A percentile compares a stretch with the other conserved stretches of the same genome.
phyloP scores from a whole-genome alignment of 2,329 filamentous ascomycete genomes.

The Rasamsonia emersonii region DNA sequence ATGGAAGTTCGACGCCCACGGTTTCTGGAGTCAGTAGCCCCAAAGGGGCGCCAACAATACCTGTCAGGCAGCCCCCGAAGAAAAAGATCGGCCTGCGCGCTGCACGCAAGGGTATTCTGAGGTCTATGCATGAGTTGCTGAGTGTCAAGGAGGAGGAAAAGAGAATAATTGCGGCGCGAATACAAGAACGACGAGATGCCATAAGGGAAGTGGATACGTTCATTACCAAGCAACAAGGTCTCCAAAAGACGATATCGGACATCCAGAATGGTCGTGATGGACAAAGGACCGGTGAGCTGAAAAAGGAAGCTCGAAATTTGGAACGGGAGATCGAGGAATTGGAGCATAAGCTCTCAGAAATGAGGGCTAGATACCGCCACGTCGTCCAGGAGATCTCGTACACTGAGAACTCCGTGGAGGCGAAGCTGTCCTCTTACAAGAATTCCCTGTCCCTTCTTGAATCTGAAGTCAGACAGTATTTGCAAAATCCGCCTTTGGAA shows the following conservation, averaged over 20 bases:
- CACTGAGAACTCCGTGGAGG: slow-evolving; percentile 49
- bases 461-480: slow-evolving; percentile 45
- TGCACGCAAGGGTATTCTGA: slow-evolving; percentile 49
- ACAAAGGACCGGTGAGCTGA: slow-evolving; percentile 36
- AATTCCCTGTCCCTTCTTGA: slow-evolving; percentile 48
- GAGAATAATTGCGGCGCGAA: slow-evolving; percentile 39
- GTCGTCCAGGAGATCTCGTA: slow-evolving; percentile 45
- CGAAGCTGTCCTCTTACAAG: slow-evolving; percentile 51
- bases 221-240: slow-evolving; percentile 39
- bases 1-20: slow-evolving; percentile 34
- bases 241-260: slow-evolving; percentile 43
- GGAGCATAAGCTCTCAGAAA: slow-evolving; percentile 46
- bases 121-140: slow-evolving; percentile 48
- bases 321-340: slow-evolving; percentile 50
- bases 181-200: slow-evolving; percentile 37
- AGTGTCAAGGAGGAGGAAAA: slow-evolving; percentile 49
- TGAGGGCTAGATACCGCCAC: slow-evolving; percentile 47
- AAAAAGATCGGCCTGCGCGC: slow-evolving; percentile 45
- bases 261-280: slow-evolving; percentile 41
- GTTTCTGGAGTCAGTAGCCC: slow-evolving; percentile 20
- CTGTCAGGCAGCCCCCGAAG: slow-evolving; percentile 28
- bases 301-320: slow-evolving; percentile 43
- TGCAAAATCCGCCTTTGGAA: slow-evolving; percentile 38
- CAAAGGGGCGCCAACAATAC: slow-evolving; percentile 27
- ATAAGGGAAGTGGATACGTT: slow-evolving; percentile 45